These are phyloP conservation scores for Monilinia polystroma DNA, from an alignment of 2,329 filamentous ascomycete species.

Conservation along the genomic window DNA sequence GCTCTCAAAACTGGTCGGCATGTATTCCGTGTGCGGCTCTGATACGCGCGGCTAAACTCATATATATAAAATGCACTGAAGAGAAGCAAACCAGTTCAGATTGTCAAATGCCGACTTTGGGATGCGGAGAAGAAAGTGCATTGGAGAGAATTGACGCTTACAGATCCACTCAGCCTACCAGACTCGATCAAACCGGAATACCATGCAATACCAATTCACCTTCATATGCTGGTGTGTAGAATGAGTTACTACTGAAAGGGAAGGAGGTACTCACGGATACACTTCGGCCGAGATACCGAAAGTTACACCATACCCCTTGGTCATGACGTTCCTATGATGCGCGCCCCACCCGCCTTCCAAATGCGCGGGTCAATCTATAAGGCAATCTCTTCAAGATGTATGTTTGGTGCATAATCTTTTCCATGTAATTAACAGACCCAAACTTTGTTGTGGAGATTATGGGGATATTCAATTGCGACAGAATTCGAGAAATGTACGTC, in stretches of 20 bases:
- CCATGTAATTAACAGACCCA: background rate
- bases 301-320: constrained; percentile 4
- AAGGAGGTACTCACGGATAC: background rate
- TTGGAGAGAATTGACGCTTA: background rate
- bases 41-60: background rate
- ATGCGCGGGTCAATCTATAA: background rate
- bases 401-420: constrained; percentile 17
- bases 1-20: too few species aligned
- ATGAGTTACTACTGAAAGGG: background rate
- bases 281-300: constrained; percentile 5
- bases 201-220: background rate
- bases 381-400: background rate
- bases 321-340: constrained; percentile 4
- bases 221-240: background rate
- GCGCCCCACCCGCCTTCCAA: background rate
- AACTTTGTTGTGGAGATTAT: background rate
- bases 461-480: background rate
- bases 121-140: background rate
- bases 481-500: background rate
- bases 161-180: background rate
- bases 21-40: background rate
- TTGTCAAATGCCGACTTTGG: background rate
- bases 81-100: background rate
- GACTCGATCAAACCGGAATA: background rate
- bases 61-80: too few species aligned